Base-by-base conservation (phyloP, 2,329 filamentous ascomycete species). In the Blastomyces percursus region DNA sequence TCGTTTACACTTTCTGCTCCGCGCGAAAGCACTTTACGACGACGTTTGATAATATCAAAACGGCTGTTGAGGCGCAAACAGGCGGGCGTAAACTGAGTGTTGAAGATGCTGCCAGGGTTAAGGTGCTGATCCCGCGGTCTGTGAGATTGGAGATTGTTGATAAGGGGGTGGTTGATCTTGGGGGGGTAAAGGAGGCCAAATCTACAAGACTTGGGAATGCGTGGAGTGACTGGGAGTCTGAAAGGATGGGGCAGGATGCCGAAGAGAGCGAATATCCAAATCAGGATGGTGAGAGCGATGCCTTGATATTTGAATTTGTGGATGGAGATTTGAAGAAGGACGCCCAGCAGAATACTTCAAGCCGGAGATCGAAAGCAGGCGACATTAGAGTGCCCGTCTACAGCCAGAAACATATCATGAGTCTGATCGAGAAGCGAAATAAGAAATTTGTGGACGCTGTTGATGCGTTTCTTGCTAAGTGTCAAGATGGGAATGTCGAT, bases 1-100 rank as follows among this genome's bases (percentile, higher is more conserved):
- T 97, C 1, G 91, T 97, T 0, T 96, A 91, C 69, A 97, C 94
- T 0, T 97, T 99, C 72, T 96, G 91, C 77, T 94, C 87, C 72
- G 93, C 93, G 0, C 86, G 94, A 55, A 96, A 96, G 72, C 90
- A 97, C 69, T 82, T 97, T 35, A 86, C 90, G 0, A 97, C 94
- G 0, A 96, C 93, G 0, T 91, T 96, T 67, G 89, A 94, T 19
- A 96, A 88, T 6, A 89, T 99, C 56, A 91, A 87, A 68, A 83
- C 85, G 9, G 84, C 93, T 0, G 93, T 97, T 0, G 91, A 96
- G 74, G 84, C 84, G 0, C 91, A 96, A 71, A 91, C 86, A 64
- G 87, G 88, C 69, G 72, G 72, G 1, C 82, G 84, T 30, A 79
- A 85, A 21, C 75, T 99, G 51, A 79, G 80, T 0, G 77, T 94